phyloP scores from a whole-genome alignment of 306 rosid genomes.

The Cucurbita argyrosperma region DNA sequence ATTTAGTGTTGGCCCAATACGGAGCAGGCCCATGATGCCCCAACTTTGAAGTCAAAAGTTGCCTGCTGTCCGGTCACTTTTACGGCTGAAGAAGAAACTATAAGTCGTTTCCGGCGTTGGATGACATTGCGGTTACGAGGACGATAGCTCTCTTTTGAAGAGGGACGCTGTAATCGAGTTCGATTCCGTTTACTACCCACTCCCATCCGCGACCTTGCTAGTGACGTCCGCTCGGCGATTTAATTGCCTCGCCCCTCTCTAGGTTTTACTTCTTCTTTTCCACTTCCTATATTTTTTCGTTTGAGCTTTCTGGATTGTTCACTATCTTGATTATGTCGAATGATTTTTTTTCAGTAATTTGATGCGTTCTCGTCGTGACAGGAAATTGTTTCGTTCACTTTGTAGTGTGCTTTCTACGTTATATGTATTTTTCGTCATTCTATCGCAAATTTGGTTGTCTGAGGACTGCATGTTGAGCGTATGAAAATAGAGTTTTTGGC shows the following conservation, averaged over 20 bases:
- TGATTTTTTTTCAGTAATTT: background rate
- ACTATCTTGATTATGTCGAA: background rate
- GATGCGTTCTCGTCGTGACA: background rate
- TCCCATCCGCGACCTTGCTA: conserved; percentile 57
- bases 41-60: background rate
- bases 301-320: background rate
- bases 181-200: conserved; percentile 48
- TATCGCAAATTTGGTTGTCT: background rate
- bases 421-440: background rate
- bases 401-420: background rate
- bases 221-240: conserved; percentile 46
- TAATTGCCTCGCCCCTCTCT: conserved; percentile 56
- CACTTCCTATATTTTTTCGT: background rate
- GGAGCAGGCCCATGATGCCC: background rate
- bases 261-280: conserved; percentile 21
- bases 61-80: background rate
- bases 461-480: background rate
- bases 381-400: background rate
- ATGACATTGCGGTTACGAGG: conserved; percentile 41
- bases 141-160: conserved; percentile 67
- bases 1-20: background rate
- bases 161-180: conserved; percentile 24
- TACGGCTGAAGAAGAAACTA: background rate
- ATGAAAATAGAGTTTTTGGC: conserved; percentile 15
- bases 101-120: conserved; percentile 55